phyloP scores from a whole-genome alignment of 73 alveolate species.

The Durusdinium trenchii region DNA sequence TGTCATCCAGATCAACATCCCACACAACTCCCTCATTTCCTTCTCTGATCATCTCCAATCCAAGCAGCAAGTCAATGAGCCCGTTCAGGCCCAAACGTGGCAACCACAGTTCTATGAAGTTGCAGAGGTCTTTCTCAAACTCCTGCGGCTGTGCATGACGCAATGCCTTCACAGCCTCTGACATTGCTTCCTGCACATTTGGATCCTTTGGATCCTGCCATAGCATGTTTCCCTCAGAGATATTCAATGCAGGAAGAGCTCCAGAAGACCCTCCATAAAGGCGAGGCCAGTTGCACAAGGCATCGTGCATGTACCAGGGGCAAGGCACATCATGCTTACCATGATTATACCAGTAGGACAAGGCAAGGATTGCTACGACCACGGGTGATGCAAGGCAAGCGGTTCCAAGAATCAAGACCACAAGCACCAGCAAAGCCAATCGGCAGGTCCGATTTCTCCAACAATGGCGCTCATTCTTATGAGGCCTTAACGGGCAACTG shows the following conservation, averaged over 20 bases:
- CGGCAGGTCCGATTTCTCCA: conserved; percentile 36
- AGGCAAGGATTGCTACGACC: background rate
- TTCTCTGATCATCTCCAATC: conserved; percentile 18
- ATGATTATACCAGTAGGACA: background rate
- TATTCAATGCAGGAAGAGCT: background rate
- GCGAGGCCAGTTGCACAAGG: conserved; percentile 71
- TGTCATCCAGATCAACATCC: conserved; percentile 39
- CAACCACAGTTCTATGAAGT: conserved; percentile 30
- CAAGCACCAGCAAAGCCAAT: background rate
- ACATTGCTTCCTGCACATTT: background rate
- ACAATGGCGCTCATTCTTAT: too few relatives aligned
- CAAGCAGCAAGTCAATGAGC: conserved; percentile 15
- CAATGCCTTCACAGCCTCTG: conserved; percentile 7
- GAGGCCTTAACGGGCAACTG: too few relatives aligned
- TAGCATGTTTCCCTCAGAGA: conserved; percentile 19
- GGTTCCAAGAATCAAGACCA: background rate
- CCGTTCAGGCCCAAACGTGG: conserved; percentile 77
- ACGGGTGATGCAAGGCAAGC: conserved; percentile 15
- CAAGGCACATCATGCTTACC: background rate
- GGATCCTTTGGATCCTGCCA: conserved; percentile 56
- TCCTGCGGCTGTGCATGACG: background rate
- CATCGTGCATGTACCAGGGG: conserved; percentile 70
- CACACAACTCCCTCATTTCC: conserved; percentile 16
- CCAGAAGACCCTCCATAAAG: conserved; percentile 40
- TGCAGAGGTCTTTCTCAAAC: conserved; percentile 7